phyloP scores from a whole-genome alignment of 768 basidiomycete genomes.

The Boletus barrowsii region DNA sequence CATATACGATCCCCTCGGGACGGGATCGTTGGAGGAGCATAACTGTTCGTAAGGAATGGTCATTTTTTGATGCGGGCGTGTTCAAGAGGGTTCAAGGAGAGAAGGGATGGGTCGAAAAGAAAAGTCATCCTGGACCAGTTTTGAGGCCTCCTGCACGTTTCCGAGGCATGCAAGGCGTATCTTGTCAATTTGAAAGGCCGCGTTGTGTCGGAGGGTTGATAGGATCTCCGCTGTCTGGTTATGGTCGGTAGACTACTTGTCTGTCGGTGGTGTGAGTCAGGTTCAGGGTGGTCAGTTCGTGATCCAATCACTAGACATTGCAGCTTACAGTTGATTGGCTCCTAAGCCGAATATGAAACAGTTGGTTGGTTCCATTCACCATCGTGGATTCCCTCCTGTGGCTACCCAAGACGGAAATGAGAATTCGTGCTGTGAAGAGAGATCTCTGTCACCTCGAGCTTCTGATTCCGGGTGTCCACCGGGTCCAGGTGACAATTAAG shows the following conservation, averaged over 20 bases:
- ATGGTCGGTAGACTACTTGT: slow-evolving; percentile 13
- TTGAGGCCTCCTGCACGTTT: slow-evolving; percentile 24
- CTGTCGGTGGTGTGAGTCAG: slow-evolving; percentile 5
- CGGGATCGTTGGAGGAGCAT: slow-evolving; percentile 6
- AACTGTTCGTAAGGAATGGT: slow-evolving; percentile 20
- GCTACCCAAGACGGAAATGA: slow-evolving; percentile 12
- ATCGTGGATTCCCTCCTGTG: neutral
- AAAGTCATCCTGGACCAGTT: slow-evolving; percentile 10
- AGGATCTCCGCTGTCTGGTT: slow-evolving; percentile 27
- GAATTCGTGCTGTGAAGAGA: neutral
- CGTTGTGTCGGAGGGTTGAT: slow-evolving; percentile 15
- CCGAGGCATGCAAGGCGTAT: slow-evolving; percentile 21
- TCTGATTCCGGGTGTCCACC: neutral
- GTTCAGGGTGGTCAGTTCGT: slow-evolving; percentile 15
- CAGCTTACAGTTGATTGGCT: slow-evolving; percentile 16
- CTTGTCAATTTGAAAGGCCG: slow-evolving; percentile 22
- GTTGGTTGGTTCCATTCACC: slow-evolving; percentile 4
- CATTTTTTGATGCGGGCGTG: slow-evolving; percentile 13
- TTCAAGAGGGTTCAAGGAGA: neutral
- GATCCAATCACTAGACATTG: slow-evolving; percentile 4
- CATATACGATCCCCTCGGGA: slow-evolving; percentile 10
- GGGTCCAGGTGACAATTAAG: neutral
- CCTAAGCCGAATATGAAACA: neutral
- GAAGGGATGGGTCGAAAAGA: slow-evolving; percentile 1
- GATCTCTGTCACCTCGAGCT: neutral